Evolutionary conservation across 1,284 basidiomycete species (phyloP), one percentile per base, ranked within the genome.

Genomic region (Papiliotrema nemorosa): DNA sequence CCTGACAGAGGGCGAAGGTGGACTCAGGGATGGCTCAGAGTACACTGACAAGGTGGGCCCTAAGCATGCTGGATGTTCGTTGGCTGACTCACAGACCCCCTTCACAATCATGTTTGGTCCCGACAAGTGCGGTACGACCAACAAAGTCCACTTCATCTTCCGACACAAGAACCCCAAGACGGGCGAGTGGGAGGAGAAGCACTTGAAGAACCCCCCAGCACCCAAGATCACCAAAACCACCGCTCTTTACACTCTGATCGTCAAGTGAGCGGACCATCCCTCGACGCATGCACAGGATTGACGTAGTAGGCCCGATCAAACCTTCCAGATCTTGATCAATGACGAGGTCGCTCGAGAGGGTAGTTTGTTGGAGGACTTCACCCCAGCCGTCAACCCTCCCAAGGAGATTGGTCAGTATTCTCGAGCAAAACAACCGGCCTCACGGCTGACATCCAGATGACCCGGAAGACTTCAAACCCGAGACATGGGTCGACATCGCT

Each of bases 101-200:
- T 97, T 92, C 88, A 89, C 89, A 5, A 83, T 96, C 79, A 91
- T 94, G 90, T 93, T 93, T 69, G 91, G 90, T 69, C 90, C 74
- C 85, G 76, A 78, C 68, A 75, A 76, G 66, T 78, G 77, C 56
- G 78, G 78, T 35, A 54, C 69, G 22, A 79, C 77, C 55, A 77
- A 78, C 68, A 79, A 79, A 69, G 80, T 94, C 50, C 92, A 97
- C 81, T 96, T 97, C 76, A 97, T 97, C 78, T 94, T 97, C 88
- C 88, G 91, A 66, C 87, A 96, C 82, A 85, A 87, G 79, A 93
- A 85, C 80, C 92, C 92, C 37, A 79, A 86, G 60, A 89, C 87
- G 42, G 89, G 89, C 64, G 89, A 92, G 72, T 84, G 82, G 63
- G 94, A 97, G 78, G 96, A 99, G 84, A 97, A 99, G 78, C 96